phyloP scores from a whole-genome alignment of 495 filamentous ascomycete species.

The Glonium stellatum region DNA sequence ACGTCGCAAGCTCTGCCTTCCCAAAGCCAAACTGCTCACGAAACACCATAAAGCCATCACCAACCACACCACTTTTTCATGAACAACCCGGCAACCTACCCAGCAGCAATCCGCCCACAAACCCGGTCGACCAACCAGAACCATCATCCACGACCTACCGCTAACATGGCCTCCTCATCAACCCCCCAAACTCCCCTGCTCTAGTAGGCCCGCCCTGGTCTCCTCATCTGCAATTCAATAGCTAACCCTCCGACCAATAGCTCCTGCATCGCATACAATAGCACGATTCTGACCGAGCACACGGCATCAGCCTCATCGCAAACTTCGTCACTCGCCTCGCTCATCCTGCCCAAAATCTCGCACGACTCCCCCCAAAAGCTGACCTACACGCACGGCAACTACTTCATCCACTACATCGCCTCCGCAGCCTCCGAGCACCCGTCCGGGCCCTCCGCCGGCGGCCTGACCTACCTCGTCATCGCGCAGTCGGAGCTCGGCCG shows the following conservation, averaged over 20 bases:
- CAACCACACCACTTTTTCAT: not conserved
- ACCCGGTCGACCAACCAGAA: no score
- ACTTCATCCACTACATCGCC: conserved; percentile 95
- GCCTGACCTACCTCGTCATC: conserved; percentile 80
- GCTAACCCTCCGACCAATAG: conserved; percentile 38
- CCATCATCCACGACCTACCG: not conserved
- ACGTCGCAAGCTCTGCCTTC: not conserved
- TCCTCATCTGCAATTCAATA: conserved; percentile 1
- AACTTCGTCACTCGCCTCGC: conserved; percentile 76
- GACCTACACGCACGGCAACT: conserved; percentile 82
- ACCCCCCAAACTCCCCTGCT: conserved; percentile 62
- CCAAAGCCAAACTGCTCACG: not conserved
- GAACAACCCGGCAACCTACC: no score
- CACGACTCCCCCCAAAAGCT: conserved; percentile 78
- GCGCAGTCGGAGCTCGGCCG: conserved; percentile 69
- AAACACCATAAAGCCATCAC: not conserved
- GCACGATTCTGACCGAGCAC: conserved; percentile 87
- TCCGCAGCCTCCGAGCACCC: conserved; percentile 63
- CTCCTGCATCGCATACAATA: conserved; percentile 83
- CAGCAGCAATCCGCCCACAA: no score
- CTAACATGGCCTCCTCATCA: conserved; percentile 71
- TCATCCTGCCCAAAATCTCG: conserved; percentile 91
- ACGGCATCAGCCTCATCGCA: conserved; percentile 69
- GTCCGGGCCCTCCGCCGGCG: conserved; percentile 53
- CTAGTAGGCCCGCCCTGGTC: conserved; percentile 52